Base-by-base conservation (phyloP, 139 green algal species). In the Micractinium sp. region DNA sequence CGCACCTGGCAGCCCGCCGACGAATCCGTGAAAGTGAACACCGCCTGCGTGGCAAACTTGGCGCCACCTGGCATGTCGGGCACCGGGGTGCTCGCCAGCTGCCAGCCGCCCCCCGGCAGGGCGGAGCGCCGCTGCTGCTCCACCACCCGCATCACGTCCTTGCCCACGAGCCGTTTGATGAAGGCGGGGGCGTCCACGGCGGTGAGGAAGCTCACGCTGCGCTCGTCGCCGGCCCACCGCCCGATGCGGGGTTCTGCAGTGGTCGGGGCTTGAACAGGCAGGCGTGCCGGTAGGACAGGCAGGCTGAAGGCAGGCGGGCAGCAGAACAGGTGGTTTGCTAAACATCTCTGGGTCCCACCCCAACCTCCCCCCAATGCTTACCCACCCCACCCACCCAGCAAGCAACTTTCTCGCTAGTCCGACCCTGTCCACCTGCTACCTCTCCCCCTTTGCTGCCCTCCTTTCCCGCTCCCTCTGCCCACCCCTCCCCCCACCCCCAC, bases 121-220 rank as follows among this genome's bases (percentile, higher is more conserved):
- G 73, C 35, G 25, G 16, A 35, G 3, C 88, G 39, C 33, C 19
- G 78, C 86, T 93, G 87, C 29, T 39, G 80, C 75, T 93, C 90
- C 23, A 89, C 83, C n/a, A 92, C 90, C 22, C 15, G 16, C 71
- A 92, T 76, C 4, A 33, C 23, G 20, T 89, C 86, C 19, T 53
- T 35, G 23, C 82, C 82, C 9, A 93, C 74, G 5, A 93, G 15
- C 19, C 78, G 75, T 73, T 82, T 89, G 41, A 93, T 74, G 31
- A 93, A 69, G 16, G 66, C 74, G 0, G 90, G 90, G 23, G 90
- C 90, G 29, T 93, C 89, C 36, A 93, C 81, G 9, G 87, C 73
- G 3, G 73, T 90, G 39, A 22, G 87, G 77, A 91, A 93, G 25
- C 13, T 38, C 9, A 93, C 35, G 16, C 66, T 84, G 38, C 90